These are phyloP conservation scores for Macadamia tetraphylla DNA, from an alignment of 164 flowering plant species.

Conservation along the genomic window DNA sequence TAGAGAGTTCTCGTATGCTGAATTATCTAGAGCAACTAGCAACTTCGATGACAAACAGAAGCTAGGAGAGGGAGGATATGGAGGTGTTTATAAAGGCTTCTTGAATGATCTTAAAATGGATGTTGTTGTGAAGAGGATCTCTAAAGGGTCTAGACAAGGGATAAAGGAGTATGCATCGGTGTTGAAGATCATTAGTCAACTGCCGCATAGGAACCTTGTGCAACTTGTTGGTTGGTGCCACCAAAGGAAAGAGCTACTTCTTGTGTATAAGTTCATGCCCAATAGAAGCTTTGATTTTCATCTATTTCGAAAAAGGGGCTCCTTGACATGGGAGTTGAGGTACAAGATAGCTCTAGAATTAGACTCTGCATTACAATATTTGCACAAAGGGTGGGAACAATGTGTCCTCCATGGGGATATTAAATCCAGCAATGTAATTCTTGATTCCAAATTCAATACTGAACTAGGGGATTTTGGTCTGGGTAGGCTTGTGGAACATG, in stretches of 20 bases:
- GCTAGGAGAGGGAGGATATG: constrained; percentile 7
- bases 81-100: constrained; percentile 4
- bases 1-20: constrained; percentile 11
- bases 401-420: constrained; percentile 50
- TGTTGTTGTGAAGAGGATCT: constrained; percentile 14
- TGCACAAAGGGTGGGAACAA: constrained; percentile 53
- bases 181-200: constrained; percentile 17
- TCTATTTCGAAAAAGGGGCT: constrained; percentile 13
- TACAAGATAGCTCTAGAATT: constrained; percentile 26
- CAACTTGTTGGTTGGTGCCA: constrained; percentile 35
- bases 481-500: constrained; percentile 36
- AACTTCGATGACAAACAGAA: neutral
- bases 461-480: constrained; percentile 35
- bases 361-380: constrained; percentile 40
- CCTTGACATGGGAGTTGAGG: too few species aligned
- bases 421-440: neutral
- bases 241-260: constrained; percentile 30
- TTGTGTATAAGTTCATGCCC: constrained; percentile 50
- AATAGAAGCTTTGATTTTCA: constrained; percentile 47
- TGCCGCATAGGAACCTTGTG: constrained; percentile 29
- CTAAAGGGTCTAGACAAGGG: constrained; percentile 18
- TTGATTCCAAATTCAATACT: constrained; percentile 29
- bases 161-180: constrained; percentile 22
- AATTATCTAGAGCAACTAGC: neutral
- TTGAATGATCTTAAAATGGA: constrained; percentile 2